A percentile compares a stretch with the other conserved stretches of the same genome.
Conservation (phyloP, 1,284 basidiomycete genomes). For the Mixia osmundae region DNA sequence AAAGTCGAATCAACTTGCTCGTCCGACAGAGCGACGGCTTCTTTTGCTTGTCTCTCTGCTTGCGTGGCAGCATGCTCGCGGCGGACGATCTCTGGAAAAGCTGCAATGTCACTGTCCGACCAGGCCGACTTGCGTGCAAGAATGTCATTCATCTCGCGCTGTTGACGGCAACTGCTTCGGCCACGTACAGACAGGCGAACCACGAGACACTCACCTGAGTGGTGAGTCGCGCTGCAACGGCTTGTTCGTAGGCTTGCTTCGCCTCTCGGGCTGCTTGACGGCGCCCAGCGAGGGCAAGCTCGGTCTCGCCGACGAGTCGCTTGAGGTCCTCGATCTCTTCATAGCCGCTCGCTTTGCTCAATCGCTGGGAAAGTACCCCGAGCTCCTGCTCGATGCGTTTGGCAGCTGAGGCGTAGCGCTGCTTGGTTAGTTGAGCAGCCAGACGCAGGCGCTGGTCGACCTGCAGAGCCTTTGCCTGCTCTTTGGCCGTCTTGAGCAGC, state of each 20-base stretch:
- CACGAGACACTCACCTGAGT: slow-evolving; percentile 28
- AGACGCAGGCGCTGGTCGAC: too few relatives aligned
- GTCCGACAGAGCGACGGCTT: slow-evolving; percentile 39
- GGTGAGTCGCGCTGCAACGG: slow-evolving; percentile 45
- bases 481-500: too few relatives aligned
- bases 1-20: slow-evolving; percentile 60
- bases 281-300: too few relatives aligned
- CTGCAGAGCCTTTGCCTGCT: too few relatives aligned
- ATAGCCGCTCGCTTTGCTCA: slow-evolving; percentile 7
- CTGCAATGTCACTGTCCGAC: slow-evolving; percentile 42
- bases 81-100: slow-evolving; percentile 64
- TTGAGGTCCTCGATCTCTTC: slow-evolving; percentile 8
- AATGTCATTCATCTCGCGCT: slow-evolving; percentile 71
- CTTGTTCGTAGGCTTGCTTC: slow-evolving; percentile 46
- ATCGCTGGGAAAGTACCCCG: background rate
- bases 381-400: too few relatives aligned
- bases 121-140: slow-evolving; percentile 70
- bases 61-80: slow-evolving; percentile 64
- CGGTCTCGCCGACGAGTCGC: slow-evolving; percentile 1
- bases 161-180: background rate
- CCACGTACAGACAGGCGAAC: background rate
- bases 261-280: slow-evolving; percentile 33
- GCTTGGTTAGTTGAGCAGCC: too few relatives aligned
- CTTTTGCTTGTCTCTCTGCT: slow-evolving; percentile 43
- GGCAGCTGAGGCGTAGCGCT: too few relatives aligned